Conservation (phyloP, 2,329 filamentous ascomycete genomes). For the Colletotrichum euphorbiae region DNA sequence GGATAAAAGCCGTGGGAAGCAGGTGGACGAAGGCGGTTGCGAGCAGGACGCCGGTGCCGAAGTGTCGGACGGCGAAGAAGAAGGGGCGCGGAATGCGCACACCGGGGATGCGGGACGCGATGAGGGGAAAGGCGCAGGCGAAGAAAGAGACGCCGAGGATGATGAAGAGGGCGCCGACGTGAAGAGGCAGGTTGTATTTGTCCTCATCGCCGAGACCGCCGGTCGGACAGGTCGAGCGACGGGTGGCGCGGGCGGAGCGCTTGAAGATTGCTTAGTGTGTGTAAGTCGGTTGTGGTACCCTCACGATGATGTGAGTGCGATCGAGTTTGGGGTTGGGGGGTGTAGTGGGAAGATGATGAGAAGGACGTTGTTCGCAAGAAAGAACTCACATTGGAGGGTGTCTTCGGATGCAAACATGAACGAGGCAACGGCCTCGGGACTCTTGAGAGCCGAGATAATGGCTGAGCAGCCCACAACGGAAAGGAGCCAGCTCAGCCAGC, state of each 20-base stretch:
- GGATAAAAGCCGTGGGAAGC: constrained; percentile 73
- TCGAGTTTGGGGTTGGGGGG: not conserved
- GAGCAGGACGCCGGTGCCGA: constrained; percentile 80
- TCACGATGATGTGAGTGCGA: not conserved
- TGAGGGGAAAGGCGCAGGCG: constrained; percentile 65
- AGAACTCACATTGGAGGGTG: constrained; percentile 18
- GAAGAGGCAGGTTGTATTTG: constrained; percentile 67
- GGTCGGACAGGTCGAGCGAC: constrained; percentile 42
- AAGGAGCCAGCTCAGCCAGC: constrained; percentile 56
- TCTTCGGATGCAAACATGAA: constrained; percentile 27
- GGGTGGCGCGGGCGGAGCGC: constrained; percentile 21
- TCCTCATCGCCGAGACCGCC: constrained; percentile 46
- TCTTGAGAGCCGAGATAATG: constrained; percentile 43
- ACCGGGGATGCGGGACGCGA: constrained; percentile 63
- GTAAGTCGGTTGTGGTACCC: constrained; percentile 9
- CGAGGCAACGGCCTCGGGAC: constrained; percentile 34
- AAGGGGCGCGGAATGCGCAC: constrained; percentile 66
- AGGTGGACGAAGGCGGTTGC: constrained; percentile 85
- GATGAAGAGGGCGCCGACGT: constrained; percentile 68
- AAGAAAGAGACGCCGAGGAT: constrained; percentile 60
- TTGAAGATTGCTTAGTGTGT: constrained; percentile 12
- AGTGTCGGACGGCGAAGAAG: constrained; percentile 72
- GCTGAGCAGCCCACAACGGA: constrained; percentile 55
- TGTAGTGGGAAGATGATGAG: not conserved
- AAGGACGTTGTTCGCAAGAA: constrained; percentile 1